Percentiles rank a stretch among this genome's conserved stretches.
These are phyloP conservation scores for Pneumocystis wakefieldiae DNA, from an alignment of 1,139 yeast species.

Conservation along the genomic window DNA sequence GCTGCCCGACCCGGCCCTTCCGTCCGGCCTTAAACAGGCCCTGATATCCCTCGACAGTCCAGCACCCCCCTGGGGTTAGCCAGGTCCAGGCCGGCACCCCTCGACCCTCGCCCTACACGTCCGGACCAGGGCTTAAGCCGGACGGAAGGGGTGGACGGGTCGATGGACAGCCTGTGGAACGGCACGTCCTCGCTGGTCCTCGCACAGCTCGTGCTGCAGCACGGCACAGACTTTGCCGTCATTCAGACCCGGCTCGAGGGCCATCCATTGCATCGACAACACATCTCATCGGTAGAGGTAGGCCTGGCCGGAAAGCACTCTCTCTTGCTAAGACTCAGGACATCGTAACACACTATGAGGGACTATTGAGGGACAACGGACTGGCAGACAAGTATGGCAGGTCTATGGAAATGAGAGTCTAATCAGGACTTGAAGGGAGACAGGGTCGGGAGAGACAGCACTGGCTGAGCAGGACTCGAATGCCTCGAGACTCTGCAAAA, in stretches of 20 bases:
- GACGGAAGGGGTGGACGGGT: too few relatives aligned
- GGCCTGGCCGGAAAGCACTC: too few relatives aligned
- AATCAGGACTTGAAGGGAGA: not conserved
- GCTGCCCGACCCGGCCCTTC: too few relatives aligned
- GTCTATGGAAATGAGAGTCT: not conserved
- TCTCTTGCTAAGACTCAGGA: too few relatives aligned
- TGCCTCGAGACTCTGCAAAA: not conserved
- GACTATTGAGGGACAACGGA: not conserved
- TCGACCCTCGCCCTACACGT: too few relatives aligned
- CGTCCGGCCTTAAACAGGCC: too few relatives aligned
- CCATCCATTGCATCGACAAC: not conserved
- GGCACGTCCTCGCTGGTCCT: not conserved
- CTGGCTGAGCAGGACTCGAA: not conserved
- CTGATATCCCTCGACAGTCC: too few relatives aligned
- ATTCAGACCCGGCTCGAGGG: not conserved
- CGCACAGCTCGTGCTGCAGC: not conserved
- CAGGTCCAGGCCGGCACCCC: too few relatives aligned
- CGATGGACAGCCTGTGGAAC: too few relatives aligned
- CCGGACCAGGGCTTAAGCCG: too few relatives aligned
- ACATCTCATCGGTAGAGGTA: not conserved
- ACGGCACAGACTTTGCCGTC: not conserved
- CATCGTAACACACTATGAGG: not conserved
- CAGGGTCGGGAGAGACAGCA: not conserved
- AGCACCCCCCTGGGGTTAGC: too few relatives aligned
- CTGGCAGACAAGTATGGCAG: not conserved